Percentiles rank a stretch among this genome's conserved stretches.
Evolutionary conservation across 1,139 yeast genomes (phyloP).

Genomic region (Saccharomycopsis hybrid): DNA sequence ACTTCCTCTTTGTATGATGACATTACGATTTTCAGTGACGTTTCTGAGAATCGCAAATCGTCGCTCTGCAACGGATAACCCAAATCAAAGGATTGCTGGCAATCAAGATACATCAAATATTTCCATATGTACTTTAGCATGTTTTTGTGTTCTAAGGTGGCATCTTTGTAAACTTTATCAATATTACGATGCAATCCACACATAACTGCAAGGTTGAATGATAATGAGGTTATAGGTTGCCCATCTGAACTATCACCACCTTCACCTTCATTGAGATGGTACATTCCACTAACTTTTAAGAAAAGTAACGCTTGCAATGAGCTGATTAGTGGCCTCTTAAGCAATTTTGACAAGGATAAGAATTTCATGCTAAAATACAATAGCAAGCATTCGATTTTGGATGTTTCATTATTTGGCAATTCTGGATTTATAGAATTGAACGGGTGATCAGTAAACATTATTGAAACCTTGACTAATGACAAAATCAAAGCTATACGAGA

Average conservation of each 20-base stretch:
- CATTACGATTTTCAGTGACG: slow-evolving; percentile 4
- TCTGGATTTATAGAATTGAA: slow-evolving; percentile 13
- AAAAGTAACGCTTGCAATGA: slow-evolving; percentile 20
- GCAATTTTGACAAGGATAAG: slow-evolving; percentile 10
- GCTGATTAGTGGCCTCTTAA: slow-evolving; percentile 18
- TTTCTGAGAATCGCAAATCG: slow-evolving; percentile 17
- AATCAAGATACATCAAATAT: slow-evolving; percentile 14
- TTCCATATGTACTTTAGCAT: slow-evolving; percentile 18
- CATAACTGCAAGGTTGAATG: slow-evolving; percentile 18
- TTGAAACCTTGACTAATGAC: slow-evolving; percentile 13
- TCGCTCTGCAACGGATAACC: slow-evolving; percentile 19
- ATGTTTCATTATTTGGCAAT: slow-evolving; percentile 4
- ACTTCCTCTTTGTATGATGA: slow-evolving; percentile 4
- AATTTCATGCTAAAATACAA: slow-evolving; percentile 5
- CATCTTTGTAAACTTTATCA: slow-evolving; percentile 13
- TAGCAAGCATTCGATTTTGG: slow-evolving; percentile 12
- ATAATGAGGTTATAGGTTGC: slow-evolving; percentile 10
- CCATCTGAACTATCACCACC: slow-evolving; percentile 22
- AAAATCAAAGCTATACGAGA: slow-evolving; percentile 17
- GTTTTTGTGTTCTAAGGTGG: slow-evolving; percentile 2
- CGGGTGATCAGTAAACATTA: slow-evolving; percentile 11
- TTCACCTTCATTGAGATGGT: slow-evolving; percentile 20
- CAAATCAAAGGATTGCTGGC: slow-evolving; percentile 20
- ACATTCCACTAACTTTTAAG: slow-evolving; percentile 17
- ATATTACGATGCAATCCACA: slow-evolving; percentile 20